These are phyloP conservation scores for Nannochloropsis salina DNA, from an alignment of 108 stramenopile species.

Conservation along the genomic window DNA sequence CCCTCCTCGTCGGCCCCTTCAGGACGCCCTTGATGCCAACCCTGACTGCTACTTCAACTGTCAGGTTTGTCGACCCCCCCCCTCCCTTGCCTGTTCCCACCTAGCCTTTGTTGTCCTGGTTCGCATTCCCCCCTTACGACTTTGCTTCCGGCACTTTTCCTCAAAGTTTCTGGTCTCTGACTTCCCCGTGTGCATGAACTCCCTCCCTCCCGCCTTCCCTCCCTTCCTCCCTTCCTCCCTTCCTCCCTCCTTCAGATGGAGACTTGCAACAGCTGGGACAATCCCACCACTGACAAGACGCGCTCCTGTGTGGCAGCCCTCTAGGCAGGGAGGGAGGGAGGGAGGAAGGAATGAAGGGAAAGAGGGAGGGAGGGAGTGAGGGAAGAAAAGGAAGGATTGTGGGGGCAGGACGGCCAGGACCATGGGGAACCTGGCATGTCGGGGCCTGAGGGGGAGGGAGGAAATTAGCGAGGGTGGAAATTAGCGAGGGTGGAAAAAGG, in stretches of 20 bases:
- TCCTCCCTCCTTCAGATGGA: background rate
- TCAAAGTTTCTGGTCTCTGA: background rate
- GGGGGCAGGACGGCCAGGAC: no score
- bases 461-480: no score
- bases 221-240: background rate
- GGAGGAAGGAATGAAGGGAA: background rate
- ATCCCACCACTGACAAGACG: no score
- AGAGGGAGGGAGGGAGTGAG: background rate
- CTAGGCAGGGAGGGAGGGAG: no score
- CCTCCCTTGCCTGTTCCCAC: background rate
- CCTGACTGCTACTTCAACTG: slow-evolving; percentile 8
- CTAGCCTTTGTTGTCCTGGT: background rate
- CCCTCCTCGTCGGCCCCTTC: background rate
- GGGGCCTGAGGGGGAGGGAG: no score
- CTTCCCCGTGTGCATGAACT: no score
- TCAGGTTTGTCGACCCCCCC: background rate
- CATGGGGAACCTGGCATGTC: no score
- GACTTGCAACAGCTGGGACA: background rate
- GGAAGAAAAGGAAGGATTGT: no score
- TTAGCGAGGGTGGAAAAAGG: no score
- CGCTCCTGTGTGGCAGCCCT: no score
- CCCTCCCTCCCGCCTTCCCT: background rate
- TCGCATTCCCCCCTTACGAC: background rate
- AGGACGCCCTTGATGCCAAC: background rate
- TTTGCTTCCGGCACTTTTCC: background rate